These are phyloP conservation scores for Botrytis galanthina DNA, from an alignment of 2,329 filamentous ascomycete genomes.

Conservation along the genomic window DNA sequence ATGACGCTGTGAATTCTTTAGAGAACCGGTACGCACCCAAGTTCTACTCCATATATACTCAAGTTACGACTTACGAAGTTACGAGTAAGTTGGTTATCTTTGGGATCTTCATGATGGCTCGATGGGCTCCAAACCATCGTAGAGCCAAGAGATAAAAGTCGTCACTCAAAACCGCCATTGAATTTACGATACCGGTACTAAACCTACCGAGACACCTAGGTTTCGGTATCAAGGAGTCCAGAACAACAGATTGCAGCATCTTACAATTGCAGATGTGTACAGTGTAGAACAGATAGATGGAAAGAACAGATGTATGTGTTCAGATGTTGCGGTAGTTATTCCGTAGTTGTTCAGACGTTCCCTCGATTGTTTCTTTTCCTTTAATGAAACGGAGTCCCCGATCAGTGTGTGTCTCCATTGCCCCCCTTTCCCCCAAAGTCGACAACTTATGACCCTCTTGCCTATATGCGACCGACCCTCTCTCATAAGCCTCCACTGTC, in stretches of 20 bases:
- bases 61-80: constrained; percentile 4
- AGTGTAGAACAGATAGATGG: neutral
- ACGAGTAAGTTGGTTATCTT: neutral
- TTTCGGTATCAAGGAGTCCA: neutral
- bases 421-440: neutral
- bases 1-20: neutral
- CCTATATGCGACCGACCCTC: neutral
- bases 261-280: neutral
- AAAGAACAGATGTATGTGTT: neutral
- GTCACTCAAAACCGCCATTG: neutral
- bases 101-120: neutral
- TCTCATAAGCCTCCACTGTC: neutral
- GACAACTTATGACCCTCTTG: neutral
- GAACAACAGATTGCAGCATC: neutral
- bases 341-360: neutral
- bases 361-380: neutral
- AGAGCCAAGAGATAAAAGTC: neutral
- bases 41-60: neutral
- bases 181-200: constrained; percentile 3
- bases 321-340: neutral
- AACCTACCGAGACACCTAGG: neutral
- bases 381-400: constrained; percentile 7
- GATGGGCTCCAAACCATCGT: neutral
- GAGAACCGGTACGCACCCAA: neutral
- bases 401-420: neutral